A percentile compares a stretch with the other conserved stretches of the same genome.
phyloP scores from a whole-genome alignment of 768 basidiomycete genomes.

The Suillus occidentalis region DNA sequence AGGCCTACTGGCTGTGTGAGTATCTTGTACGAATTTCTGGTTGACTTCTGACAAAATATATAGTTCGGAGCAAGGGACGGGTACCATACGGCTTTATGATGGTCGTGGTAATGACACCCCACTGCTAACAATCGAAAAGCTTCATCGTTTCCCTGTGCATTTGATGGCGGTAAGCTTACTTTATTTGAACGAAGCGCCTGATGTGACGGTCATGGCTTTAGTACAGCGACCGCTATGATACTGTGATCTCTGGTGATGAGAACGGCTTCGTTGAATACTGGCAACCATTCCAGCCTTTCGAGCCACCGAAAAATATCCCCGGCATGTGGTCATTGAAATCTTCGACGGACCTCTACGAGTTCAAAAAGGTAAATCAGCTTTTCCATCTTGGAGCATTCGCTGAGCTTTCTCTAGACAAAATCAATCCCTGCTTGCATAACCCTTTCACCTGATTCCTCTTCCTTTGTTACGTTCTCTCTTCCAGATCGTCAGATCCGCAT shows the following conservation, averaged over 20 bases:
- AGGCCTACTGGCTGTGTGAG: constrained; percentile 84
- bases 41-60: constrained; percentile 20
- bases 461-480: constrained; percentile 91
- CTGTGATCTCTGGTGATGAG: constrained; percentile 92
- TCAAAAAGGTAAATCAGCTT: constrained; percentile 76
- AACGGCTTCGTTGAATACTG: constrained; percentile 96
- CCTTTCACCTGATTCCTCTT: constrained; percentile 84
- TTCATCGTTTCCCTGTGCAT: constrained; percentile 90
- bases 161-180: constrained; percentile 72
- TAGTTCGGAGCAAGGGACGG: constrained; percentile 77
- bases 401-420: constrained; percentile 60
- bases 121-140: constrained; percentile 67
- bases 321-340: constrained; percentile 91
- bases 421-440: constrained; percentile 90
- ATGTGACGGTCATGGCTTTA: constrained; percentile 31
- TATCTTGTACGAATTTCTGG: constrained; percentile 3
- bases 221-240: constrained; percentile 91
- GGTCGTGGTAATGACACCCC: constrained; percentile 83
- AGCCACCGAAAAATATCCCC: constrained; percentile 70
- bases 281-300: constrained; percentile 89
- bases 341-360: constrained; percentile 93
- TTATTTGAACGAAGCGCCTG: not conserved
- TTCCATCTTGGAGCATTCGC: constrained; percentile 3
- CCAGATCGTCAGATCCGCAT: constrained; percentile 93
- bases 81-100: constrained; percentile 86